Evolutionary conservation across 2,329 filamentous ascomycete genomes (phyloP).

Genomic region (Aspergillus sp.): DNA sequence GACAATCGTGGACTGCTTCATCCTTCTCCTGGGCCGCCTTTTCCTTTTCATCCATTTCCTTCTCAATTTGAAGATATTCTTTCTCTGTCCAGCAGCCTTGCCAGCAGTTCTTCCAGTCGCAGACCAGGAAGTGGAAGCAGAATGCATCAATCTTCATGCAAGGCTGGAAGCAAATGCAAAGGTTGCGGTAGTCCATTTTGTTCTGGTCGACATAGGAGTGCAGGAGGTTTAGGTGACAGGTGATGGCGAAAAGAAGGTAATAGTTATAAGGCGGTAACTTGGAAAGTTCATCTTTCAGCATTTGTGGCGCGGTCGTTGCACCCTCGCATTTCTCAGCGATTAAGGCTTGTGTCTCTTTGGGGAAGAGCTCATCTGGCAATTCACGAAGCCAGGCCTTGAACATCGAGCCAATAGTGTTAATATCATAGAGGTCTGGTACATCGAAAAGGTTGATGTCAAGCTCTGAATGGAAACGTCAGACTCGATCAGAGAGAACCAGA

Average conservation of each 20-base stretch:
- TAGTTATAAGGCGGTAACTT: constrained; percentile 97
- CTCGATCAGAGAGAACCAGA: not conserved
- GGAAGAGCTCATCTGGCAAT: constrained; percentile 91
- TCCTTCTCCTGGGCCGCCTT: constrained; percentile 29
- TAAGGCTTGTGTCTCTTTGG: constrained; percentile 76
- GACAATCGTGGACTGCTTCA: constrained; percentile 19
- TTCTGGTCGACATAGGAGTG: constrained; percentile 92
- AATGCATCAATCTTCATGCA: constrained; percentile 95
- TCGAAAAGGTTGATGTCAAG: constrained; percentile 88
- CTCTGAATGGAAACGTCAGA: constrained; percentile 53
- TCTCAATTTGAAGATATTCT: constrained; percentile 66
- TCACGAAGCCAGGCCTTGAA: constrained; percentile 95
- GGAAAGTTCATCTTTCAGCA: constrained; percentile 88
- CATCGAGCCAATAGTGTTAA: constrained; percentile 94
- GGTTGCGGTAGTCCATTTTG: constrained; percentile 95
- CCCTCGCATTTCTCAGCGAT: constrained; percentile 79
- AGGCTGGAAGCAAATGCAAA: constrained; percentile 96
- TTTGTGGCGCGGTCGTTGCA: constrained; percentile 75
- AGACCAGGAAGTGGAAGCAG: constrained; percentile 92
- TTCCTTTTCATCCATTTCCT: constrained; percentile 40
- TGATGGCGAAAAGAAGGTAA: constrained; percentile 95
- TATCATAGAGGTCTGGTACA: constrained; percentile 85
- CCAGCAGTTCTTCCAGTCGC: constrained; percentile 96
- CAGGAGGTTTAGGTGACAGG: constrained; percentile 88
- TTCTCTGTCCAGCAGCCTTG: constrained; percentile 92